Percentiles rank a stretch among this genome's conserved stretches.
These are phyloP conservation scores for Chaetomium tenue DNA, from an alignment of 495 filamentous ascomycete genomes.

Conservation along the genomic window DNA sequence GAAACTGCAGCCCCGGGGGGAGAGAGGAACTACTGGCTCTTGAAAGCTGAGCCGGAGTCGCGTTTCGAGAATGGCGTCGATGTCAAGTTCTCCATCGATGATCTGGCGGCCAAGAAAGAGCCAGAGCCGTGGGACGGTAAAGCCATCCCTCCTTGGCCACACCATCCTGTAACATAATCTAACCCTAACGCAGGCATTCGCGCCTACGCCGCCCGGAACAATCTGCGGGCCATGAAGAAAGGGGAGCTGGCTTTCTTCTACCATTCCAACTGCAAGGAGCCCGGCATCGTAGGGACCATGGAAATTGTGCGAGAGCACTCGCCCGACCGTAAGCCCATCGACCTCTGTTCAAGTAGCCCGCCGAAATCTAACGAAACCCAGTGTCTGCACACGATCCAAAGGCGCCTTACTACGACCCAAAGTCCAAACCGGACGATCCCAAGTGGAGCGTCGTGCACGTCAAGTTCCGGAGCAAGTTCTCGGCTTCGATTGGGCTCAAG, in stretches of 20 bases:
- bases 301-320: constrained; percentile 82
- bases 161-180: neutral
- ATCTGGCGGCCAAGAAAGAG: constrained; percentile 63
- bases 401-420: constrained; percentile 81
- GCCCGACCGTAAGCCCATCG: constrained; percentile 61
- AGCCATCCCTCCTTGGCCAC: neutral
- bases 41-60: constrained; percentile 92
- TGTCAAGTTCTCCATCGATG: constrained; percentile 93
- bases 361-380: constrained; percentile 31
- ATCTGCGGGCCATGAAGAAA: constrained; percentile 84
- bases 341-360: neutral
- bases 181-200: constrained; percentile 43
- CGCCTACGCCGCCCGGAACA: constrained; percentile 67
- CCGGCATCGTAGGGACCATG: constrained; percentile 91
- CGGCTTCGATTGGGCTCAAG: constrained; percentile 65
- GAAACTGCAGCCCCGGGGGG: constrained; percentile 14
- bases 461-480: constrained; percentile 76
- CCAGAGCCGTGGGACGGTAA: constrained; percentile 90
- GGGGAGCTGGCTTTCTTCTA: constrained; percentile 97
- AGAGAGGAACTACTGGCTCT: constrained; percentile 71
- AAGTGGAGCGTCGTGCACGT: constrained; percentile 92
- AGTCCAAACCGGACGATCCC: constrained; percentile 66
- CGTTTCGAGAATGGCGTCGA: constrained; percentile 81
- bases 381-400: constrained; percentile 76
- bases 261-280: constrained; percentile 89